Base-by-base conservation (phyloP, 768 basidiomycete genomes). In the Hericium coralloides region DNA sequence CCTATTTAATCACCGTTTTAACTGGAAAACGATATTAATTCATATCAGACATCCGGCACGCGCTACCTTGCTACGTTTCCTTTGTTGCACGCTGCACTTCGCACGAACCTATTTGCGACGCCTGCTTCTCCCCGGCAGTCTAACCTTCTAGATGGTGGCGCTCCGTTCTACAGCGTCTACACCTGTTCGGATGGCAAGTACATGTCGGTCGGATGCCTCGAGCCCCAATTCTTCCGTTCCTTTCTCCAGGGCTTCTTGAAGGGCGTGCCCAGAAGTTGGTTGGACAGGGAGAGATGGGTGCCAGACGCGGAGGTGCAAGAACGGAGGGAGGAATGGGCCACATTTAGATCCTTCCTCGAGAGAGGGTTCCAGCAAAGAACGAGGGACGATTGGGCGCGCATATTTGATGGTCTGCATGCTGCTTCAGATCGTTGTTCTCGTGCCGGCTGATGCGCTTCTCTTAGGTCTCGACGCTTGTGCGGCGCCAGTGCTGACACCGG, bases 111-210 rank as follows among this genome's bases (percentile, higher is more conserved):
- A 3, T 63, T 77, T 38, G 31, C 50, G 6, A 53, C 58, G 3
- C 54, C 78, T 60, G 65, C 67, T 20, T 70, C 70, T 23, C 68
- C 70, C 22, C 75, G 85, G 55, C 86, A 85, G 20, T 68, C 69
- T 4, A 86, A 87, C 62, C 45, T 77, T 1, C 78, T 92, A 20
- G 90, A 90, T 60, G 87, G 88, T 0, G 89, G 87, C 3, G 79
- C 87, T 5, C 90, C 90, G 0, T 91, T 83, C 72, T 93, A 93
- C 64, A 77, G 76, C 58, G 71, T 88, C 10, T 92, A 93, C 63
- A 75, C 76, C 0, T 91, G 89, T 66, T 74, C 81, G 56, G 88
- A 87, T 65, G 84, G 84, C 1, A 71, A 77, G 39, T 89, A 81
- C 78, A 87, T 93, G 78, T 81, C 84, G 2, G 79, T 92, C 25